These are phyloP conservation scores for Elsinoe australis DNA, from an alignment of 2,329 filamentous ascomycete species.

Conservation along the genomic window DNA sequence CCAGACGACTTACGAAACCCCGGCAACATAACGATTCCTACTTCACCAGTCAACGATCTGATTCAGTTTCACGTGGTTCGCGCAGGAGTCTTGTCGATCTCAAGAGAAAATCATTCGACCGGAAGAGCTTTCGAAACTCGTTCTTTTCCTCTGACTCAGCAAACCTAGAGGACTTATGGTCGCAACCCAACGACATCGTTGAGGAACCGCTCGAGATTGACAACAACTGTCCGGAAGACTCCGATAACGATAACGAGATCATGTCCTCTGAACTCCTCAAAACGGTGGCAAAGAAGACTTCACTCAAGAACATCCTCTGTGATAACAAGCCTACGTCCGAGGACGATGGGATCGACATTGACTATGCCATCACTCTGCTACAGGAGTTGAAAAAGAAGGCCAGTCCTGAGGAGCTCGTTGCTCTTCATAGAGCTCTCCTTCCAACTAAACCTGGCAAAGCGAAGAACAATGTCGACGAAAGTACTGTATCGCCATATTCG, in stretches of 20 bases:
- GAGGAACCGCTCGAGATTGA: constrained; percentile 11
- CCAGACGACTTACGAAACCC: constrained; percentile 13
- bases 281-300: constrained; percentile 16
- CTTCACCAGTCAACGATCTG: not conserved
- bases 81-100: constrained; percentile 4
- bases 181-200: constrained; percentile 3
- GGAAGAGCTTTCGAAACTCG: constrained; percentile 10
- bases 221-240: not conserved
- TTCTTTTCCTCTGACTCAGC: constrained; percentile 2
- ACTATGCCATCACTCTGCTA: constrained; percentile 39
- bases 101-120: constrained; percentile 12
- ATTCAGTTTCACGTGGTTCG: not conserved
- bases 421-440: constrained; percentile 33
- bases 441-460: constrained; percentile 27
- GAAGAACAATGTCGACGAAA: constrained; percentile 15
- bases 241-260: constrained; percentile 12
- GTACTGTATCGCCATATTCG: constrained; percentile 22
- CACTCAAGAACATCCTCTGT: constrained; percentile 16
- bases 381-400: constrained; percentile 43
- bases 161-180: not conserved
- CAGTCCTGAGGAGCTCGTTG: constrained; percentile 42
- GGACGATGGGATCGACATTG: constrained; percentile 33
- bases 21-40: not conserved
- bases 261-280: constrained; percentile 15
- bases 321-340: constrained; percentile 2